Base-by-base conservation (phyloP, 2,329 filamentous ascomycete species). In the Diaporthe aspalathi region DNA sequence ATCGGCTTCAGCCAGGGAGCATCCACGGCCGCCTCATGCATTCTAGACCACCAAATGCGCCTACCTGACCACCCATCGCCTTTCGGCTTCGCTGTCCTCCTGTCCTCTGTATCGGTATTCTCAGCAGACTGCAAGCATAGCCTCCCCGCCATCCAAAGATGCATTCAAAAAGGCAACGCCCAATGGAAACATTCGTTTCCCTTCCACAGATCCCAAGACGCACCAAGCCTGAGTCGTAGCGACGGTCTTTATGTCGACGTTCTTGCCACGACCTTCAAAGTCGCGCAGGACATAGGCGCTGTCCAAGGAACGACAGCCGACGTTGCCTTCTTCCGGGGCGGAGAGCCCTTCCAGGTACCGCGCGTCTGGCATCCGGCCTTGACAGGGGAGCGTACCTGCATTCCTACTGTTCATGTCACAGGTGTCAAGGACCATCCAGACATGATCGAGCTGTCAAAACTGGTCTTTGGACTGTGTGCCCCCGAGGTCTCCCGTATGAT, bases 1-100 rank as follows among this genome's bases (percentile, higher is more conserved):
- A 11, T 66, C 2, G 62, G 62, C 29, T 66, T 66, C 45, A 66
- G 62, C 62, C 62, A 66, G 17, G 62, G 62, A 17, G 62, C 62
- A 5, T 52, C 62, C 38, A 35, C 52, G 9, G 62, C 62, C 14
- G 32, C 47, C 20, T 16, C 62, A 1, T 66, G 52, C 8, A 66
- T 66, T 9, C 32, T 66, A n/a, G 16, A 38, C 14, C 24, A 29
- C 20, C 62, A 66, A 22, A 17, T 8, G 20, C 14, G 7, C 12
- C 4, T 14, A 9, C 24, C 40, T 12, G 27, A n/a, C 20, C 5
- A 40, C 12, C 9, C 9, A n/a, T 6, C 62, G 1, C 62, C 62
- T n/a, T 66, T 66, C 47, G 11, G 35, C 5, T 66, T 66, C 52
- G 62, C 62, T 5, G 14, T 66, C 5, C 24, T 66, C n/a, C 38